Evolutionary conservation across 495 filamentous ascomycete species (phyloP), one percentile per base, ranked within the genome.

Genomic region (Alectoria sarmentosa): DNA sequence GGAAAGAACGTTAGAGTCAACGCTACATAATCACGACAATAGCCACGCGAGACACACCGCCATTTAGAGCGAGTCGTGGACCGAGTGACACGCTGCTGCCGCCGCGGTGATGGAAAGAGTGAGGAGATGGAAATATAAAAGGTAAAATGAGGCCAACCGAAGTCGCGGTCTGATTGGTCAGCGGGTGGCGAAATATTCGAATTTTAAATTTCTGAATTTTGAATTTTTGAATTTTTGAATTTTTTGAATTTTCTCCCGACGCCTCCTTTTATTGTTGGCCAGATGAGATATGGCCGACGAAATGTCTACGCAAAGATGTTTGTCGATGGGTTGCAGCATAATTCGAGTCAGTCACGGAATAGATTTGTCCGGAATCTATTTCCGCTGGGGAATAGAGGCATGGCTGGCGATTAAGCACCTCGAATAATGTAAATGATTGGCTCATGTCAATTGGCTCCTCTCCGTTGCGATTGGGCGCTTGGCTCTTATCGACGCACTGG

Each of bases 121-220:
- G 4, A 37, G n/a, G 5, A 54, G n/a, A 21, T 3, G 8, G 34
- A 21, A 9, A 55, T 21, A 55, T 19, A 2, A 15, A 30, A 7
- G n/a, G 23, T 26, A 15, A 34, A 60, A 34, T 26, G 63, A 58
- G 59, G 56, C 56, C 49, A 58, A 59, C 23, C 11, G n/a, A 37
- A 58, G 19, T 5, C 41, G 65, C 38, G 1, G 58, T 36, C 65
- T 58, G 54, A 66, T 66, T 66, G 49, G 65, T 34, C 44, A 48
- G 21, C 58, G 28, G 26, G 61, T 63, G 48, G 61, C 49, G 41
- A 56, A 66, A 21, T 32, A 37, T 66, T 23, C 55, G 26, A 32
- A 52, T 30, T 60, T n/a, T n/a, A n/a, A n/a, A n/a, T n/a, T n/a
- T n/a, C n/a, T n/a, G n/a, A n/a, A n/a, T n/a, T n/a, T n/a, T n/a